These are phyloP conservation scores for Miscanthus sacchariflorus DNA, from an alignment of 202 grass and related monocot species.

Conservation along the genomic window DNA sequence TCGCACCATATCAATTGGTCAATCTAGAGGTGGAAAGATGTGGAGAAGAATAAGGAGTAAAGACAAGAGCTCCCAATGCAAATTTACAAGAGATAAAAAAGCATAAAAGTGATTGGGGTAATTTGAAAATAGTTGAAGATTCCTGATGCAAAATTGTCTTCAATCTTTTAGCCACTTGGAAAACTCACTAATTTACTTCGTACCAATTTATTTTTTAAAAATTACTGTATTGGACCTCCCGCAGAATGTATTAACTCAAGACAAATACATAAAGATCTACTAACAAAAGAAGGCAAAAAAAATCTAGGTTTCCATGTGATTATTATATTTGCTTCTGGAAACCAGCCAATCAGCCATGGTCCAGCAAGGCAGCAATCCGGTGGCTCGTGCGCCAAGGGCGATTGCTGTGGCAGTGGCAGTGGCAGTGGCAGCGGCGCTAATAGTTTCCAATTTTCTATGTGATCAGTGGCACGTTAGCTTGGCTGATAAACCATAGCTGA, in stretches of 20 bases:
- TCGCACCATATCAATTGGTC: too few species aligned
- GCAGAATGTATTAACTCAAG: neutral
- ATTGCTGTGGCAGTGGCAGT: neutral
- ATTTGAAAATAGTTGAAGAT: neutral
- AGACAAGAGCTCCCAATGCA: too few species aligned
- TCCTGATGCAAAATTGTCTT: too few species aligned
- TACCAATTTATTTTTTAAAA: too few species aligned
- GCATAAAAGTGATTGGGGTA: neutral
- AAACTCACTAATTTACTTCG: neutral
- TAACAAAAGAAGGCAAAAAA: neutral
- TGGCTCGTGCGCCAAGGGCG: neutral
- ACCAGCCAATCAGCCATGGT: neutral
- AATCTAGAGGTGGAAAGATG: too few species aligned
- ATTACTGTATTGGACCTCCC: too few species aligned
- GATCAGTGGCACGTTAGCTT: too few species aligned
- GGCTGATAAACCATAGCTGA: too few species aligned
- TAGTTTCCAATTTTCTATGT: neutral
- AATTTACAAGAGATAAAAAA: too few species aligned
- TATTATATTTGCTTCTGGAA: neutral
- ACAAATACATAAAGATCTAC: neutral
- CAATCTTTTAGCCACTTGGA: neutral
- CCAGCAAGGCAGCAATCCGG: neutral
- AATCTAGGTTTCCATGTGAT: neutral
- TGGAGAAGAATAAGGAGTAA: too few species aligned
- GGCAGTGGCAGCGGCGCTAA: neutral